Conservation (phyloP, 192 early-diverging fungal genomes). For the Coemansia sp. region DNA sequence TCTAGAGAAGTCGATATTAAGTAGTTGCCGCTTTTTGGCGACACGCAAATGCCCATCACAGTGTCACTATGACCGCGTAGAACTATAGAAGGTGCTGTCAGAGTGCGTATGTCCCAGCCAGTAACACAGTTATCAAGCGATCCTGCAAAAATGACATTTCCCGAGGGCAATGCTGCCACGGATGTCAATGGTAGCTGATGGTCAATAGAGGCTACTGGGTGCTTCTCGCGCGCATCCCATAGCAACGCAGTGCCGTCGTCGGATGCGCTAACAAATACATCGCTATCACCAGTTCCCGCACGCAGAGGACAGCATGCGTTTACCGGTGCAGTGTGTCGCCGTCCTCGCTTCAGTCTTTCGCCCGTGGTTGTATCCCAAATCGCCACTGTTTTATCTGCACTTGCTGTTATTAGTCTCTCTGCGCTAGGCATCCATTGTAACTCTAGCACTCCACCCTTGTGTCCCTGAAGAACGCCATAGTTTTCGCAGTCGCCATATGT, state of each 20-base stretch:
- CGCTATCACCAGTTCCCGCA: slow-evolving; percentile 59
- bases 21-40: slow-evolving; percentile 74
- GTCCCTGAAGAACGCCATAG: slow-evolving; percentile 83
- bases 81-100: slow-evolving; percentile 27
- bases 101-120: slow-evolving; percentile 87
- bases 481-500: slow-evolving; percentile 89
- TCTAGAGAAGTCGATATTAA: slow-evolving; percentile 90
- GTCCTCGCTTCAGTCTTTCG: slow-evolving; percentile 73
- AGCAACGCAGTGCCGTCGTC: slow-evolving; percentile 81
- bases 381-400: slow-evolving; percentile 73
- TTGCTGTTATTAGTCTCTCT: slow-evolving; percentile 77
- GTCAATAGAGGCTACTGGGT: slow-evolving; percentile 57
- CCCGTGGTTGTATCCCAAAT: slow-evolving; percentile 85
- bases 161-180: slow-evolving; percentile 67
- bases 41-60: slow-evolving; percentile 77
- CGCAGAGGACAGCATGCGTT: slow-evolving; percentile 74
- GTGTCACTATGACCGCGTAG: slow-evolving; percentile 86
- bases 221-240: slow-evolving; percentile 70
- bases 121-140: slow-evolving; percentile 89
- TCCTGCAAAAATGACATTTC: slow-evolving; percentile 75
- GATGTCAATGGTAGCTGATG: slow-evolving; percentile 73
- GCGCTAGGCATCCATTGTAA: slow-evolving; percentile 85
- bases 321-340: slow-evolving; percentile 76
- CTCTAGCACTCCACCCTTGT: slow-evolving; percentile 80
- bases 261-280: slow-evolving; percentile 70